These are phyloP conservation scores for Fusarium sp. DNA, from an alignment of 2,329 filamentous ascomycete genomes.

Conservation along the genomic window DNA sequence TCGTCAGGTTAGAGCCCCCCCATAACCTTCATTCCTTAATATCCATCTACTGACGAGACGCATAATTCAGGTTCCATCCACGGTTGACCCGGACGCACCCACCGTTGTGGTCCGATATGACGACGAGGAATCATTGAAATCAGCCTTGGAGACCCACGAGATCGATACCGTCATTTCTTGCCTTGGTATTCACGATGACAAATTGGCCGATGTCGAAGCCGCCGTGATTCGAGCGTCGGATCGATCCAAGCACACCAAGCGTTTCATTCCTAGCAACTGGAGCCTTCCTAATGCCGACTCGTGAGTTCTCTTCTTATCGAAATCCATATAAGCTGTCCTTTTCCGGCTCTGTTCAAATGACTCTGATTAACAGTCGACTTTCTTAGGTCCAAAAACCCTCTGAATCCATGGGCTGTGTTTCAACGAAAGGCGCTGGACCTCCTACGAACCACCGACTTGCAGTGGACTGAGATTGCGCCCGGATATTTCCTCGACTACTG, in stretches of 20 bases:
- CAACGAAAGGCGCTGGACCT: not conserved
- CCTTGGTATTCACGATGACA: conserved; percentile 1
- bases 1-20: not conserved
- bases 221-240: conserved; percentile 7
- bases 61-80: not conserved
- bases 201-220: not conserved
- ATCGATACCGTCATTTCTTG: not conserved
- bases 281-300: conserved; percentile 1
- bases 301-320: not conserved
- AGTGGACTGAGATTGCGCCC: not conserved
- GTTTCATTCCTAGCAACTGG: conserved; percentile 21
- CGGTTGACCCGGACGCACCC: not conserved
- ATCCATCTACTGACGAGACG: not conserved
- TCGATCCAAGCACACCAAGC: conserved; percentile 2
- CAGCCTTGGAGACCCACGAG: not conserved
- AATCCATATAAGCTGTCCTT: not conserved
- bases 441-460: not conserved
- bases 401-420: conserved; percentile 5
- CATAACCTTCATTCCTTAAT: not conserved
- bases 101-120: not conserved
- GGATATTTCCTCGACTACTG: not conserved
- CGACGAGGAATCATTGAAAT: not conserved
- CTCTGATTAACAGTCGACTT: not conserved
- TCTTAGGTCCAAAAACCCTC: not conserved
- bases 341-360: not conserved